Conservation (phyloP, 2,329 filamentous ascomycete genomes). For the Talaromyces sp. region DNA sequence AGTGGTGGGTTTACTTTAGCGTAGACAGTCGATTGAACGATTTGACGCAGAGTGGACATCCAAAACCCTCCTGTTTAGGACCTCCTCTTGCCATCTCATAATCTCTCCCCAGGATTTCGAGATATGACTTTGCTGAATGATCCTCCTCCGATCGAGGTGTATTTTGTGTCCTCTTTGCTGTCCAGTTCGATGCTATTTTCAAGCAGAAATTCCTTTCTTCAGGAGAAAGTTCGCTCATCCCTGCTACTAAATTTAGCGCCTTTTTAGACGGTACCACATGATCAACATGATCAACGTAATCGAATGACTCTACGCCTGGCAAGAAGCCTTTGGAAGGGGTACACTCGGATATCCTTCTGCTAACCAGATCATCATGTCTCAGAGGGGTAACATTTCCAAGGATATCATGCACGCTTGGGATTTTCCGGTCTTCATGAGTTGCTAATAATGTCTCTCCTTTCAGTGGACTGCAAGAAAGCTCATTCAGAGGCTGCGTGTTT, state of each 20-base stretch:
- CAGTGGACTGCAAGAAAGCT: not conserved
- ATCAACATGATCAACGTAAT: not conserved
- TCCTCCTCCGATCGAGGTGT: not conserved
- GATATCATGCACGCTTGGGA: not conserved
- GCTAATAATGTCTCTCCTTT: not conserved
- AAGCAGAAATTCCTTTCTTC: not conserved
- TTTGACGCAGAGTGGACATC: not conserved
- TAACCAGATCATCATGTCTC: not conserved
- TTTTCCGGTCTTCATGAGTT: not conserved
- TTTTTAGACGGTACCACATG: conserved; percentile 3
- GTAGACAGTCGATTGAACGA: not conserved
- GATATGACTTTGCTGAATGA: too few relatives aligned
- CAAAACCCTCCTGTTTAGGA: not conserved
- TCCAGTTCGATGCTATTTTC: not conserved
- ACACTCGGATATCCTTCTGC: conserved; percentile 20
- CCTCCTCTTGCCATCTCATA: not conserved
- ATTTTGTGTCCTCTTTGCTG: not conserved
- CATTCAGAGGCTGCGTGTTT: not conserved
- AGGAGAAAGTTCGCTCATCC: not conserved
- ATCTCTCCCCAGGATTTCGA: too few relatives aligned
- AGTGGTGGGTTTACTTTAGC: not conserved
- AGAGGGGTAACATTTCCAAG: not conserved
- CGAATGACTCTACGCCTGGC: conserved; percentile 5
- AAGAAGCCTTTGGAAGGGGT: not conserved
- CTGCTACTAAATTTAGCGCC: not conserved